A percentile compares a stretch with the other conserved stretches of the same genome.
phyloP scores from a whole-genome alignment of 2,329 filamentous ascomycete species.

The Coccinonectria pachysandricola region DNA sequence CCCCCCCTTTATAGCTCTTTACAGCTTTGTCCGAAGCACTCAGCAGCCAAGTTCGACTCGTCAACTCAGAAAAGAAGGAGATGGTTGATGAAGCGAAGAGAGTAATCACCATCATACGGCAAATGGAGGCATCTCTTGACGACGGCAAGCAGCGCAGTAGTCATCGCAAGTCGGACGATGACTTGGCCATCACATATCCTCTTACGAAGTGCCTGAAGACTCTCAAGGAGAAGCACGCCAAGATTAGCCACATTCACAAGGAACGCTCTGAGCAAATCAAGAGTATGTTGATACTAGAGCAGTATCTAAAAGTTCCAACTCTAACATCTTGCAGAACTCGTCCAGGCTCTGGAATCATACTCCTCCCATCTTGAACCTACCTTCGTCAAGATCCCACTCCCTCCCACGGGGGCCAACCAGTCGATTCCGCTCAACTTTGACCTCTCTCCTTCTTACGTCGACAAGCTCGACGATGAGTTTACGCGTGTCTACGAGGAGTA shows the following conservation, averaged over 20 bases:
- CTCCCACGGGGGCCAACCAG: constrained; percentile 68
- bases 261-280: constrained; percentile 94
- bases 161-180: constrained; percentile 56
- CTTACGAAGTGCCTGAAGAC: constrained; percentile 67
- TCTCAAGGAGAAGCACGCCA: constrained; percentile 77
- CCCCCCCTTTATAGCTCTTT: constrained; percentile 63
- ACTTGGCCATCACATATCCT: constrained; percentile 71
- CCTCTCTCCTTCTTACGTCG: constrained; percentile 81
- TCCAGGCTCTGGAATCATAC: constrained; percentile 88
- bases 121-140: constrained; percentile 87
- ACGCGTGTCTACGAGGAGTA: constrained; percentile 96
- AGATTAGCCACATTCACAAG: constrained; percentile 71
- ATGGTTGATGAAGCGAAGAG: constrained; percentile 83
- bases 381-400: constrained; percentile 77
- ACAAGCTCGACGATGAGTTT: constrained; percentile 81
- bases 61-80: constrained; percentile 79
- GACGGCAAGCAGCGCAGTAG: constrained; percentile 57
- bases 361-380: constrained; percentile 87
- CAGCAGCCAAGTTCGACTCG: constrained; percentile 76
- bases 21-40: constrained; percentile 83
- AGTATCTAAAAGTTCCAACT: too few species aligned
- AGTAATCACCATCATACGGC: constrained; percentile 75
- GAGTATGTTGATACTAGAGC: too few species aligned
- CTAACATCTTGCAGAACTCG: constrained; percentile 55
- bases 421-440: constrained; percentile 77